These are phyloP conservation scores for Fusarium lyarnte DNA, from an alignment of 2,329 filamentous ascomycete species.

Conservation along the genomic window DNA sequence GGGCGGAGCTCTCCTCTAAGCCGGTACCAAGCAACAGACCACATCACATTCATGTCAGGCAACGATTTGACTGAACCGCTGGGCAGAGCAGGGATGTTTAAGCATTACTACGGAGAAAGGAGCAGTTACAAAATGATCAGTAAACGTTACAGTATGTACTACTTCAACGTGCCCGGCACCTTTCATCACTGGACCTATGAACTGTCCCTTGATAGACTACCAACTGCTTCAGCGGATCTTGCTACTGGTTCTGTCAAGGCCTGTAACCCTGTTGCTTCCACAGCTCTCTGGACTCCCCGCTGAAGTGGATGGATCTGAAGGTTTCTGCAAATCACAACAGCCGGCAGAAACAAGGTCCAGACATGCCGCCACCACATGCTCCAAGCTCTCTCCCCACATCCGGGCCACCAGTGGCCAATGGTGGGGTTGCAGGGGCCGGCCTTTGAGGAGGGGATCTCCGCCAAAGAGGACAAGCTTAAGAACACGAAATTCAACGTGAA, in stretches of 20 bases:
- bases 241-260: slow-evolving; percentile 20
- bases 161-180: neutral
- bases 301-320: slow-evolving; percentile 36
- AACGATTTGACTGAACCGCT: slow-evolving; percentile 10
- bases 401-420: slow-evolving; percentile 39
- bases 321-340: slow-evolving; percentile 40
- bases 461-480: slow-evolving; percentile 24
- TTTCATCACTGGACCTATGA: neutral
- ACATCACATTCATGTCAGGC: neutral
- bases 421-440: slow-evolving; percentile 1
- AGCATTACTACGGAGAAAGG: neutral
- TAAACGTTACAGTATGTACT: neutral
- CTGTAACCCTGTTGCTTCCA: slow-evolving; percentile 26
- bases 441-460: slow-evolving; percentile 12
- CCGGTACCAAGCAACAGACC: slow-evolving; percentile 20
- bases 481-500: slow-evolving; percentile 8
- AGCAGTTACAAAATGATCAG: neutral
- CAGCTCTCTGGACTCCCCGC: slow-evolving; percentile 22
- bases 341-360: slow-evolving; percentile 29
- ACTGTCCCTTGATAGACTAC: neutral
- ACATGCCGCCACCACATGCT: slow-evolving; percentile 28
- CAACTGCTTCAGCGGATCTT: slow-evolving; percentile 6
- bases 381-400: slow-evolving; percentile 43
- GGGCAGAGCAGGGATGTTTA: slow-evolving; percentile 19
- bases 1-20: slow-evolving; percentile 20